Evolutionary conservation across 805 yeast species (phyloP), one percentile per base, ranked within the genome.

Genomic region (Starmera dryadoides): DNA sequence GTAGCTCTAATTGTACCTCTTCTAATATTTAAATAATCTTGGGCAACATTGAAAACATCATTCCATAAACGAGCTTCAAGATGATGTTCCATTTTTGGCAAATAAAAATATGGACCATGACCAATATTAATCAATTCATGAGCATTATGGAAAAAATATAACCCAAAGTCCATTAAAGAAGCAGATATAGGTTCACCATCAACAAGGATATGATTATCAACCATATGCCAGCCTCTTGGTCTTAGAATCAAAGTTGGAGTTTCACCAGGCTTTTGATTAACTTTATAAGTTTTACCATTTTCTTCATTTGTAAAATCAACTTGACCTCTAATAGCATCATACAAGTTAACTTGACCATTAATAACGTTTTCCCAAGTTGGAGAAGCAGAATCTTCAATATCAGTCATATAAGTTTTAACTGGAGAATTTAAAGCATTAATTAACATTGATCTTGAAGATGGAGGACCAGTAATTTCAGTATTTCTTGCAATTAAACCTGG

Each of bases 191-290:
- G 87, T 58, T 81, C 85, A 42, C 79, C 84, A 55, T 81, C 88
- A 42, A 83, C 75, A 37, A 68, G 49, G 30, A 84, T 69, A 55
- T 84, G 94, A 58, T 73, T 72, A 59, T 84, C 94, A 30, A 69
- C 79, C 75, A 84, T 71, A 60, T 84, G 94, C 89, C 91, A 83
- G 38, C 94, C 94, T 69, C 94, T 75, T 56, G 94, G 94, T 68
- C 94, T 76, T 38, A 83, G 86, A 56, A 84, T 81, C 59, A 84
- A 63, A 33, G 89, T 84, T 43, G 91, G 91, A 37, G 59, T 76
- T 76, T 69, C 73, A 66, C 52, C 63, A 53, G 53, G 63, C 68
- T 60, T 49, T 64, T 71, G 60, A 61, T 58, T 34, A 3, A 55
- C 58, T 31, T 45, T 48, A 35, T 52, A 52, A 17, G 39, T 34